A percentile compares a stretch with the other conserved stretches of the same genome.
These are phyloP conservation scores for Pyrenophora teres DNA, from an alignment of 2,329 filamentous ascomycete genomes.

Conservation along the genomic window DNA sequence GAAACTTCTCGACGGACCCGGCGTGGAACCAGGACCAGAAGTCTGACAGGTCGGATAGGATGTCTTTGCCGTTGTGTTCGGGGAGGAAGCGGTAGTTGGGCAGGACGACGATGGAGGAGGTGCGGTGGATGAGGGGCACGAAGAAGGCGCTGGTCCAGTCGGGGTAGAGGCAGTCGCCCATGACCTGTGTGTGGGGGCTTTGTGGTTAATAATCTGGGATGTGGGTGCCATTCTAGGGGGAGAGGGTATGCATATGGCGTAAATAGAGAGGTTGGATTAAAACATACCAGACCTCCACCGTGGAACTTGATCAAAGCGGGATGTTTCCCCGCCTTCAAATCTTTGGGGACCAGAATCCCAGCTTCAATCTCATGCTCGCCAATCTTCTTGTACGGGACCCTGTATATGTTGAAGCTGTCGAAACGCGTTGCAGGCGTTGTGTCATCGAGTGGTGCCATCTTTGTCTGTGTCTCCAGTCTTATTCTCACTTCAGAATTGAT, in stretches of 20 bases:
- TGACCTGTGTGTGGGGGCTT: conserved; percentile 19
- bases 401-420: conserved; percentile 48
- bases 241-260: too few species aligned
- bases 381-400: conserved; percentile 50
- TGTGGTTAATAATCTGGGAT: too few species aligned
- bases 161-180: conserved; percentile 34
- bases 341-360: conserved; percentile 49
- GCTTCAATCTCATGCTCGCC: conserved; percentile 44
- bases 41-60: conserved; percentile 54
- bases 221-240: too few species aligned
- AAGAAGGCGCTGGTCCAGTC: conserved; percentile 41
- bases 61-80: conserved; percentile 53
- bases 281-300: conserved; percentile 50
- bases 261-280: neutral
- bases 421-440: conserved; percentile 39
- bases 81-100: conserved; percentile 60
- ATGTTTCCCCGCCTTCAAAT: conserved; percentile 39
- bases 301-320: conserved; percentile 53
- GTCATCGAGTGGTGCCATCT: too few species aligned
- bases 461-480: too few species aligned
- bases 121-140: conserved; percentile 47
- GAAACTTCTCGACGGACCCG: conserved; percentile 12
- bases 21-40: conserved; percentile 55
- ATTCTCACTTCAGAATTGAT: too few species aligned
- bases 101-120: conserved; percentile 53